phyloP scores from a whole-genome alignment of 345 rosid species.

The Leavenworthia alabamica region DNA sequence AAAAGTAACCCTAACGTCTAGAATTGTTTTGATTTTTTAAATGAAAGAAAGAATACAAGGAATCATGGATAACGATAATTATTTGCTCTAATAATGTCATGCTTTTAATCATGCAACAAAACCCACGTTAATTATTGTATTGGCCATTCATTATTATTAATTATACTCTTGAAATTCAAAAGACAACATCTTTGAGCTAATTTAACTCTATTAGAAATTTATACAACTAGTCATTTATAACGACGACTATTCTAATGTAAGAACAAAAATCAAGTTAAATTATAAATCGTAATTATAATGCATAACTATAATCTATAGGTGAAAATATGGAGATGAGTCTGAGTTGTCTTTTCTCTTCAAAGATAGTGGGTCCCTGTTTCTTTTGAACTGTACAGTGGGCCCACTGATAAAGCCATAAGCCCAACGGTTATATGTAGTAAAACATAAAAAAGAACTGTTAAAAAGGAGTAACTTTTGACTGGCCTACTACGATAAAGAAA shows the following conservation, averaged over 20 bases:
- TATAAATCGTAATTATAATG: not conserved
- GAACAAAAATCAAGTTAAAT: too few species aligned
- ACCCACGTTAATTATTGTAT: slow-evolving; percentile 10
- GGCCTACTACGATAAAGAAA: not conserved
- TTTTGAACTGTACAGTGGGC: not conserved
- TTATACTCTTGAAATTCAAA: too few species aligned
- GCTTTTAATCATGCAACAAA: slow-evolving; percentile 1
- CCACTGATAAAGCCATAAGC: not conserved
- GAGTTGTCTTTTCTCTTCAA: not conserved
- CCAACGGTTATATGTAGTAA: too few species aligned
- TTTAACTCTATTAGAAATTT: not conserved
- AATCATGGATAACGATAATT: slow-evolving; percentile 23
- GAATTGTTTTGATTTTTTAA: not conserved
- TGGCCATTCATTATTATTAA: not conserved
- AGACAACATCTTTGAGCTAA: not conserved
- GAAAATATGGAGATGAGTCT: not conserved
- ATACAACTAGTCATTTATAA: too few species aligned
- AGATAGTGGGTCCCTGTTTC: not conserved
- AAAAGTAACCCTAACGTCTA: slow-evolving; percentile 16
- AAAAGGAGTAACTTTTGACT: not conserved
- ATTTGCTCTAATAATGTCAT: not conserved
- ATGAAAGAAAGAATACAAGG: not conserved
- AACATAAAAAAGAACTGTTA: not conserved
- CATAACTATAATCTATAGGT: not conserved
- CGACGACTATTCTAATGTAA: not conserved